Base-by-base conservation (phyloP, 208 protist genomes). In the Crithidia brevicula region DNA sequence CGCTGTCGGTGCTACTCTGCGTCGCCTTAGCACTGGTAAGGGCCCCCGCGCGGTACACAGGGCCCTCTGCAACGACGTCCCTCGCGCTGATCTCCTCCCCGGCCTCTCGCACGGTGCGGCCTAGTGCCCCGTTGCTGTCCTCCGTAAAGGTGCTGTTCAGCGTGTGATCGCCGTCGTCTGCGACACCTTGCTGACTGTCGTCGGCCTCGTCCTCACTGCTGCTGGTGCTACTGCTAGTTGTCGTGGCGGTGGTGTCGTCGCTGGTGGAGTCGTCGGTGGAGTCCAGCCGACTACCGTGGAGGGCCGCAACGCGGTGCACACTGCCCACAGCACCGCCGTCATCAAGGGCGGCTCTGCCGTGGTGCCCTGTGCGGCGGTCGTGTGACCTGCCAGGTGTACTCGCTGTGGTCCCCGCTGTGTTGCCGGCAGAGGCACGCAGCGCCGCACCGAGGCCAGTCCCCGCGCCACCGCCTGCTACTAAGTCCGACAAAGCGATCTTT, bases 131-230 rank as follows among this genome's bases (percentile, higher is more conserved):
- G 11, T 28, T 34, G 30, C 49, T 64, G 22, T 61, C 61, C 43
- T 68, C 69, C 38, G 61, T 69, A 3, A 63, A 18, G 5, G 54
- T 59, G 56, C 60, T 69, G 53, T 64, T 52, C 33, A 69, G 27
- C 43, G 54, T 58, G n/a, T 38, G 43, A 36, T 74, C 61, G 9
- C 30, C 53, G 30, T 54, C 33, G 22, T 28, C 45, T 8, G 4
- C 22, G 47, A 18, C 23, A 23, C 16, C 23, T 6, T 23, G 7
- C n/a, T 30, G 5, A 5, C 57, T 18, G 9, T 45, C 13, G 30
- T 27, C 20, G 9, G 40, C 5, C 42, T n/a, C 67, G 18, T 59
- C 30, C 67, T 73, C 31, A 13, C 49, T 61, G 57, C 27, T 34
- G 36, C 3, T 54, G 46, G 36, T 54, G 52, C 30, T 38, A 16